These are phyloP conservation scores for Strigomonas culicis DNA, from an alignment of 208 protist genomes.

Conservation along the genomic window DNA sequence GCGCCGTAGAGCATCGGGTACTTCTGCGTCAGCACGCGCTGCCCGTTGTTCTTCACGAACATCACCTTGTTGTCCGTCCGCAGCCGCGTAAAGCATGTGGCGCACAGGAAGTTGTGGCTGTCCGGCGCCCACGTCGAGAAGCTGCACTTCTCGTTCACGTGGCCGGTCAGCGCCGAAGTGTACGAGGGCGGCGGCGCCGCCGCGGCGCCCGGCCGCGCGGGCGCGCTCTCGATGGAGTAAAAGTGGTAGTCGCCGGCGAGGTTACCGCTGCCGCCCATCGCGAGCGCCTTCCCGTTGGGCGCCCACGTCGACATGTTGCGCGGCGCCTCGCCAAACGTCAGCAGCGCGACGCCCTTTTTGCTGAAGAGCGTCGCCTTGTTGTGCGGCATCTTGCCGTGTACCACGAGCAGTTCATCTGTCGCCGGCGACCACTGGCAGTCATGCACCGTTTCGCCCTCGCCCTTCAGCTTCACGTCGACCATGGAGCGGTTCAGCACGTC, in stretches of 20 bases:
- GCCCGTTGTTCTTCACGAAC: slow-evolving; percentile 72
- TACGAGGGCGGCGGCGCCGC: background rate
- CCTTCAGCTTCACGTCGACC: slow-evolving; percentile 64
- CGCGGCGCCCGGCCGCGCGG: background rate
- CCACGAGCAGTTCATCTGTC: slow-evolving; percentile 78
- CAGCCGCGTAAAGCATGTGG: slow-evolving; percentile 78
- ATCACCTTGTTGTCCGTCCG: slow-evolving; percentile 85
- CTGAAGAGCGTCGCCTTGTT: slow-evolving; percentile 89
- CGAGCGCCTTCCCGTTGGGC: slow-evolving; percentile 63
- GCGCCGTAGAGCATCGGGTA: slow-evolving; percentile 76
- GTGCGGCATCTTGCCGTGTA: slow-evolving; percentile 87
- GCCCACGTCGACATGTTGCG: slow-evolving; percentile 81
- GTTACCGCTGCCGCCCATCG: slow-evolving; percentile 85
- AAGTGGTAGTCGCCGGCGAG: slow-evolving; percentile 86
- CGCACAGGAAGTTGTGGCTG: slow-evolving; percentile 77
- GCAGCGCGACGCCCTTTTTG: slow-evolving; percentile 65
- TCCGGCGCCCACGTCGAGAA: slow-evolving; percentile 78
- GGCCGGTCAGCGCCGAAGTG: slow-evolving; percentile 40
- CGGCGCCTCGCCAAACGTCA: slow-evolving; percentile 84
- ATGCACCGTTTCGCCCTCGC: slow-evolving; percentile 76
- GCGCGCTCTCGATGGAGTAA: slow-evolving; percentile 31
- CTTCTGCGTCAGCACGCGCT: slow-evolving; percentile 63
- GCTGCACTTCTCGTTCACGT: slow-evolving; percentile 87
- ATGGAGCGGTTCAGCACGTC: slow-evolving; percentile 56
- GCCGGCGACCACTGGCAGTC: slow-evolving; percentile 81